A percentile compares a stretch with the other conserved stretches of the same genome.
Evolutionary conservation across 73 alveolate species (phyloP).

Genomic region (Urostyla sp.): DNA sequence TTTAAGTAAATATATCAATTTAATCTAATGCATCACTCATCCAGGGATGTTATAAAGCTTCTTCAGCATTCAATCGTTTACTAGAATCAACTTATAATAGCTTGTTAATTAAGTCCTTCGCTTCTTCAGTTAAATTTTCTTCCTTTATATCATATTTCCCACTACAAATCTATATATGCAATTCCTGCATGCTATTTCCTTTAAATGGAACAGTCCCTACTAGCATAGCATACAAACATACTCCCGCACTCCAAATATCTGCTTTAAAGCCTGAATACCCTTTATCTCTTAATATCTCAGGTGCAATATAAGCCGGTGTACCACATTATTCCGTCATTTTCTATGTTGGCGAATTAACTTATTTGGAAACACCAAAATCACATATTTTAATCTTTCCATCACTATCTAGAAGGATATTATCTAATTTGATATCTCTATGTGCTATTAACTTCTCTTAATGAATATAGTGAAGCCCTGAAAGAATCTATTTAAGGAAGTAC

Average conservation of each 20-base stretch:
- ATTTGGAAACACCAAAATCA: conserved; percentile 83
- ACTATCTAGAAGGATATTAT: conserved; percentile 76
- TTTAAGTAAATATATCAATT: conserved; percentile 34
- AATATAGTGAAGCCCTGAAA: conserved; percentile 83
- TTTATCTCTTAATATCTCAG: conserved; percentile 81
- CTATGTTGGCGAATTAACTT: conserved; percentile 68
- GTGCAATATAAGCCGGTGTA: conserved; percentile 88
- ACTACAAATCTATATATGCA: conserved; percentile 65
- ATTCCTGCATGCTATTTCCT: conserved; percentile 78
- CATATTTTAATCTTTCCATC: conserved; percentile 77
- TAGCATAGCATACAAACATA: conserved; percentile 77
- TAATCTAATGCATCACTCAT: conserved; percentile 65
- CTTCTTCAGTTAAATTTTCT: conserved; percentile 70
- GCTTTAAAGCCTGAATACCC: conserved; percentile 84
- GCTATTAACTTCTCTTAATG: conserved; percentile 58
- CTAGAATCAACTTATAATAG: conserved; percentile 80
- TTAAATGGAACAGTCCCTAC: conserved; percentile 83
- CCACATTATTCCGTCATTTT: conserved; percentile 87
- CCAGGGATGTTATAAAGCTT: conserved; percentile 86
- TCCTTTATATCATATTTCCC: conserved; percentile 80
- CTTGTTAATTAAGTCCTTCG: conserved; percentile 65
- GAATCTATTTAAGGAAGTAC: conserved; percentile 85
- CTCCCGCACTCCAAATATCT: conserved; percentile 91
- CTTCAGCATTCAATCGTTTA: conserved; percentile 73
- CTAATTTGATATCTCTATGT: conserved; percentile 79